Base-by-base conservation (phyloP, 805 yeast species). In the Metschnikowia vanudenii region DNA sequence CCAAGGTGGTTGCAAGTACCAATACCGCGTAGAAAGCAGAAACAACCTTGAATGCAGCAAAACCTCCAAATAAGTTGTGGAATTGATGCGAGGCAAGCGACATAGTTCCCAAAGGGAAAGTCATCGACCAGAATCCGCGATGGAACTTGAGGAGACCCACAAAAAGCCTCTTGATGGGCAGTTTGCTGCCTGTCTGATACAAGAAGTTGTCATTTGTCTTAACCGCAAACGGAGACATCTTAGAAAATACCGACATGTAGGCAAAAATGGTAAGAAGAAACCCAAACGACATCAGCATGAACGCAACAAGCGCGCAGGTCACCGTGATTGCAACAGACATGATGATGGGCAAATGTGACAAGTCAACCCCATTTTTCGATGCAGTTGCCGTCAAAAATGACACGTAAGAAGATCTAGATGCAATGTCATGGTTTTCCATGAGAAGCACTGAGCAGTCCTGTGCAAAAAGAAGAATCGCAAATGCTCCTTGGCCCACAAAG, bases 41-140 rank as follows among this genome's bases (percentile, higher is more conserved):
- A 20, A 87, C 52, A 9, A 84, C 82, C 52, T 79, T 73, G 64
- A 88, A 86, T 0, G 86, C 80, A 10, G 63, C 58, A 53, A 85
- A 60, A 2, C 76, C 76, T 17, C 56, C 46, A 39, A 20, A 43
- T 8, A 39, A 30, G 3, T 41, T 38, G 51, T 47, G 82, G 16
- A 89, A 59, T 54, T 80, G 76, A 9, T 71, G 63, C 47, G 80
- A 75, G 2, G 88, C 80, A 12, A 85, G 61, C 0, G 84, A 72
- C 84, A 87, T 51, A 7, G 68, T 88, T 2, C 96, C 97, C 56
- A 89, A 58, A 3, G 96, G 97, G 82, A 90, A 90, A 52, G 96
- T 86, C 72, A 86, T 78, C 14, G 90, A 82, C 96, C 96, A 87
- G 80, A 58, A 63, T 1, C 60, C 58, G 13, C 54, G 51, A 40